Base-by-base conservation (phyloP, 495 filamentous ascomycete species). In the Tuber borchii region DNA sequence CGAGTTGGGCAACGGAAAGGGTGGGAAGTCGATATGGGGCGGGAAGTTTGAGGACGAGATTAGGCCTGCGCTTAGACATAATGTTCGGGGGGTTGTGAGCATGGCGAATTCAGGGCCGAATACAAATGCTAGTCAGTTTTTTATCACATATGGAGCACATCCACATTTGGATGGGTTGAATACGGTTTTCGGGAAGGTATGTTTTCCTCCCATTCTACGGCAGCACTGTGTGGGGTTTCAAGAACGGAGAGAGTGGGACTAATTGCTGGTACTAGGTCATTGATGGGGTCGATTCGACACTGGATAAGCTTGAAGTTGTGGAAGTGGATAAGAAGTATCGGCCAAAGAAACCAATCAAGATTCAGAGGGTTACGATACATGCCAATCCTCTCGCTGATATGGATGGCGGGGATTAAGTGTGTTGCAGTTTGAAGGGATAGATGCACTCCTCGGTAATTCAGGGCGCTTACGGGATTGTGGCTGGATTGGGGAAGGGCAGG, bases 41-140 rank as follows among this genome's bases (percentile, higher is more conserved):
- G 88, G 87, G 6, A 87, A 89, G 19, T 93, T 99, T 82, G 94
- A 95, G 78, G 96, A 98, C 85, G 95, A 99, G 86, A 95, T 97
- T 79, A 89, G 91, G 42, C 92, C 95, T 0, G 87, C 93, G 0
- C 85, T 99, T 44, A 87, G 90, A 73, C 96, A 98, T 84, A 94
- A 95, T 84, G 89, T 90, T 74, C 90, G 95, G 43, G 95, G 95
- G 31, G 89, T 97, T 65, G 87, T 97, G 20, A 91, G 90, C 69
- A 97, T 99, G 95, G 95, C 95, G n/a, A 96, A 97, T 81, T 93
- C 93, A 80, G 91, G 92, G 4, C 87, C 92, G 3, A 88, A 88
- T 14, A 94, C 94, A 69, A 99, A 99, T 84, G 95, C 93, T 22
- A 94, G 91, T 77, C 95, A 99, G 85, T 99, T 98, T 83, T 99